phyloP scores from a whole-genome alignment of 164 flowering plant species.

The Dillenia turbinata region DNA sequence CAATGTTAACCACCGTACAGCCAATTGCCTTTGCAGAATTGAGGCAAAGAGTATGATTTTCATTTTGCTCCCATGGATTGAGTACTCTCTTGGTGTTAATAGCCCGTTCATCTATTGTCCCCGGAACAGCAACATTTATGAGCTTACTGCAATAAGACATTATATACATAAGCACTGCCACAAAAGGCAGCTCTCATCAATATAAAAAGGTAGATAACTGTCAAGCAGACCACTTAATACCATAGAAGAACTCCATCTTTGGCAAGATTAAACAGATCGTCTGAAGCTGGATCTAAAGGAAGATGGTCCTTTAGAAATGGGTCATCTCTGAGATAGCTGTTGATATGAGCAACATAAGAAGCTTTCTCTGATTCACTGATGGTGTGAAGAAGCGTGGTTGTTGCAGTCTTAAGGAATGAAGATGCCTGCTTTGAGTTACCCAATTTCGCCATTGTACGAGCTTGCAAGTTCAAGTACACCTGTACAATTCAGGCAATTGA shows the following conservation, averaged over 20 bases:
- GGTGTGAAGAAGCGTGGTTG: slow-evolving; percentile 75
- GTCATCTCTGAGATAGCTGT: slow-evolving; percentile 81
- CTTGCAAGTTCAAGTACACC: slow-evolving; percentile 64
- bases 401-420: slow-evolving; percentile 73
- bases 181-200: neutral
- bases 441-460: slow-evolving; percentile 43
- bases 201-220: slow-evolving; percentile 3
- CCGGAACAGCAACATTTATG: slow-evolving; percentile 94
- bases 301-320: slow-evolving; percentile 72
- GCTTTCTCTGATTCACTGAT: slow-evolving; percentile 79
- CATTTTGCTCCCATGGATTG: slow-evolving; percentile 98
- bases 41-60: slow-evolving; percentile 90
- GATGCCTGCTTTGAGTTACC: slow-evolving; percentile 57
- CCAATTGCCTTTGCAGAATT: slow-evolving; percentile 98
- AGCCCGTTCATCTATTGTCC: slow-evolving; percentile 91
- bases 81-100: slow-evolving; percentile 76
- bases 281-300: slow-evolving; percentile 65
- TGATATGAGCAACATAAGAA: slow-evolving; percentile 80
- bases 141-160: slow-evolving; percentile 61
- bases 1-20: slow-evolving; percentile 94
- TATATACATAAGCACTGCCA: slow-evolving; percentile 3
- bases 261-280: slow-evolving; percentile 69
- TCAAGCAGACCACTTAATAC: slow-evolving; percentile 29
- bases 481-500: slow-evolving; percentile 19
- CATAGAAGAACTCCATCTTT: slow-evolving; percentile 94